A percentile compares a stretch with the other conserved stretches of the same genome.
These are phyloP conservation scores for Eimeria brunetti DNA, from an alignment of 169 alveolate species.

Conservation along the genomic window DNA sequence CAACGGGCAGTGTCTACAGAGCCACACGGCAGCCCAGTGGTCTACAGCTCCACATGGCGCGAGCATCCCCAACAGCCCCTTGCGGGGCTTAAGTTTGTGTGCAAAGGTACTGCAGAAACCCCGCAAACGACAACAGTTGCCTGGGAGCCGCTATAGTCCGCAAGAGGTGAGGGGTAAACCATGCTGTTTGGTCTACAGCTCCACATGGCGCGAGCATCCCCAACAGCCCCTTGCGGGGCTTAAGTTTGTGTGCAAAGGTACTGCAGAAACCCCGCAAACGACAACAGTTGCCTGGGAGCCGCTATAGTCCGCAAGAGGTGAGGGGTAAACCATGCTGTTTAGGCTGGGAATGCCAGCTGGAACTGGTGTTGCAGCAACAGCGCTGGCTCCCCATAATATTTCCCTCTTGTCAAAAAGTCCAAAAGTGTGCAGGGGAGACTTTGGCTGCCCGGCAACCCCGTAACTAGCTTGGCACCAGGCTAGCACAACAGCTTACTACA, in stretches of 20 bases:
- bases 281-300: constrained; percentile 16
- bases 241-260: not conserved
- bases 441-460: not conserved
- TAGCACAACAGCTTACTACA: not conserved
- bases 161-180: constrained; percentile 33
- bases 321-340: constrained; percentile 6
- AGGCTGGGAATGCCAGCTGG: constrained; percentile 24
- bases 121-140: not conserved
- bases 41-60: not conserved
- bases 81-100: not conserved
- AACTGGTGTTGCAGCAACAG: constrained; percentile 24
- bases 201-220: not conserved
- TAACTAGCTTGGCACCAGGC: constrained; percentile 28
- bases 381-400: not conserved
- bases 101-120: constrained; percentile 1
- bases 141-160: constrained; percentile 40
- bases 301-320: constrained; percentile 43
- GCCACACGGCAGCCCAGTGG: not conserved
- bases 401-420: constrained; percentile 51
- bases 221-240: constrained; percentile 2
- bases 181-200: constrained; percentile 9
- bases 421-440: constrained; percentile 29
- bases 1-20: not conserved
- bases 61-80: constrained; percentile 17
- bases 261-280: constrained; percentile 1